These are phyloP conservation scores for Phytophthora melonis DNA, from an alignment of 352 stramenopile species.

Conservation along the genomic window DNA sequence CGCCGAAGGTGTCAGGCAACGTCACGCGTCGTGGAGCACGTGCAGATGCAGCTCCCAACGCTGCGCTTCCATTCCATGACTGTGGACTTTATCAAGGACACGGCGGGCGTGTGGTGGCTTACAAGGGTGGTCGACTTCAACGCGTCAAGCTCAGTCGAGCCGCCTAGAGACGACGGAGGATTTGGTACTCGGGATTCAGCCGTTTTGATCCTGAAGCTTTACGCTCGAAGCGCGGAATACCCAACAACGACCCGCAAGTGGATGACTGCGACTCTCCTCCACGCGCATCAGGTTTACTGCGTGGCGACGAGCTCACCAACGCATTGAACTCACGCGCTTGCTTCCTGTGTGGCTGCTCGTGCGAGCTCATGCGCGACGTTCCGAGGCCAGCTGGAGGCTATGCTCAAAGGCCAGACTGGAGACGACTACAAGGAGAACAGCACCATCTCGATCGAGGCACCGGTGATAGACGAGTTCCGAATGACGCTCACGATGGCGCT, in stretches of 20 bases:
- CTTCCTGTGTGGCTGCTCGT: conserved; percentile 68
- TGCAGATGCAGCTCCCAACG: conserved; percentile 62
- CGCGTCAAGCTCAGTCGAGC: conserved; percentile 34
- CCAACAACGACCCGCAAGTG: conserved; percentile 12
- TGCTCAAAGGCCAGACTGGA: conserved; percentile 42
- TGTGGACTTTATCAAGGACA: conserved; percentile 79
- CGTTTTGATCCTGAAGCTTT: conserved; percentile 53
- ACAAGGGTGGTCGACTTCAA: conserved; percentile 69
- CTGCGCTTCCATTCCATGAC: conserved; percentile 69
- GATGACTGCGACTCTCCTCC: conserved; percentile 7
- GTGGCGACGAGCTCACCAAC: conserved; percentile 23
- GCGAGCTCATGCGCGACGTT: conserved; percentile 55
- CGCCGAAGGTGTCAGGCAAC: conserved; percentile 56
- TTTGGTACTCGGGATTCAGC: conserved; percentile 46
- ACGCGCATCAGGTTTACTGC: conserved; percentile 11
- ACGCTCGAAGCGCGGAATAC: conserved; percentile 50
- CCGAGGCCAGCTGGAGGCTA: conserved; percentile 46
- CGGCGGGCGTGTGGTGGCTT: conserved; percentile 70
- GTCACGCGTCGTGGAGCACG: conserved; percentile 70
- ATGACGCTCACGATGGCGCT: conserved; percentile 87
- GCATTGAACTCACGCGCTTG: conserved; percentile 41
- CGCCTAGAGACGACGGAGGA: conserved; percentile 16
- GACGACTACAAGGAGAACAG: conserved; percentile 19
- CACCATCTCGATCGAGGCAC: conserved; percentile 22
- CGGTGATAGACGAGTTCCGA: conserved; percentile 57